These are phyloP conservation scores for Juglanconis oblonga DNA, from an alignment of 2,329 filamentous ascomycete genomes.

Conservation along the genomic window DNA sequence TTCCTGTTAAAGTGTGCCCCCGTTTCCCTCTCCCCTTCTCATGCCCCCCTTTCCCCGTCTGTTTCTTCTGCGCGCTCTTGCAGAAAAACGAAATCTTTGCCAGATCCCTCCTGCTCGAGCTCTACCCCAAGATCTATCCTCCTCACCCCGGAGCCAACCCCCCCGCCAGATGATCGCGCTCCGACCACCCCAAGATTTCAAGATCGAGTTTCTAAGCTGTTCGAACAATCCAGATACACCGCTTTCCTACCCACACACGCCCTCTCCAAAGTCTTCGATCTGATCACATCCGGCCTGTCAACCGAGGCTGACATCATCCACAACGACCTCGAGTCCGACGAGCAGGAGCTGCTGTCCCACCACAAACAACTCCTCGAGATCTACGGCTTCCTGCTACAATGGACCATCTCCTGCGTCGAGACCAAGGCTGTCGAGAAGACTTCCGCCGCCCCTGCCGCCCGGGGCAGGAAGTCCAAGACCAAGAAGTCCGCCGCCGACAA, in stretches of 20 bases:
- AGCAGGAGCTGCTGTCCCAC: constrained; percentile 79
- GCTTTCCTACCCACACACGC: constrained; percentile 75
- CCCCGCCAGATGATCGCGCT: not conserved
- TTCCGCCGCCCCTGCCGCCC: constrained; percentile 64
- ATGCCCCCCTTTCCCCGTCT: not conserved
- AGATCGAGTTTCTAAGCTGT: constrained; percentile 60
- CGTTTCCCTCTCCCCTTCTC: constrained; percentile 40
- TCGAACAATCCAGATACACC: constrained; percentile 71
- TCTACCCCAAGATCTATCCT: not conserved
- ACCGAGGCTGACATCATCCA: constrained; percentile 83
- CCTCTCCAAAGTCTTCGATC: constrained; percentile 88
- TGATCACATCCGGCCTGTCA: constrained; percentile 81
- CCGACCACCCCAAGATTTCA: constrained; percentile 23
- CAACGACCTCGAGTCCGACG: constrained; percentile 84
- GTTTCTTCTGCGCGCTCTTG: not conserved
- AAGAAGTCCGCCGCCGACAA: constrained; percentile 65
- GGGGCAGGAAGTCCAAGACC: constrained; percentile 71
- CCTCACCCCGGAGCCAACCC: constrained; percentile 16
- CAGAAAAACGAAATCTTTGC: not conserved
- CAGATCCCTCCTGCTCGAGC: not conserved
- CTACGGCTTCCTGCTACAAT: constrained; percentile 90
- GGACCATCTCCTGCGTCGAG: constrained; percentile 93
- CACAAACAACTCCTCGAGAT: constrained; percentile 92
- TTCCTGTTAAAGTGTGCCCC: constrained; percentile 92
- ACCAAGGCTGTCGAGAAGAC: constrained; percentile 90